Evolutionary conservation across 2,329 filamentous ascomycete species (phyloP).

Genomic region (Chaetomiaceae sp.): DNA sequence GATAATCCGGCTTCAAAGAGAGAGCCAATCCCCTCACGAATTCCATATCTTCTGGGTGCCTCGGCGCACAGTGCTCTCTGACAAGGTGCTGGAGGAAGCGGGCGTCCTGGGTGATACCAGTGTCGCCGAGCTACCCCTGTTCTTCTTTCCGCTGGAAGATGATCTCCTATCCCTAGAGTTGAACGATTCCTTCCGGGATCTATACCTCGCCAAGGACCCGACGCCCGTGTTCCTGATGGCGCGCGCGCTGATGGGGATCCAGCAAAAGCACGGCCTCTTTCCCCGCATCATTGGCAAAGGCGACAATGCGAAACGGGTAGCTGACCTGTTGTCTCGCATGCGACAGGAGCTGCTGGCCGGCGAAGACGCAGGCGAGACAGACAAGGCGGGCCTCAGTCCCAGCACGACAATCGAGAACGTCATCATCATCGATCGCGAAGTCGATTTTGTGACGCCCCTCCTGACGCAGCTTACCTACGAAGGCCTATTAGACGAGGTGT

Average conservation of each 20-base stretch:
- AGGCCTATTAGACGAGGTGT: conserved; percentile 89
- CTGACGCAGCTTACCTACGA: conserved; percentile 97
- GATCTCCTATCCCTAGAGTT: conserved; percentile 90
- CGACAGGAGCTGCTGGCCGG: conserved; percentile 80
- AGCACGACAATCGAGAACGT: conserved; percentile 85
- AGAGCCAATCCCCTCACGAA: conserved; percentile 87
- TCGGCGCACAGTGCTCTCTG: conserved; percentile 82
- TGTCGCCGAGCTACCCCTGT: conserved; percentile 78
- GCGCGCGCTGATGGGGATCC: conserved; percentile 88
- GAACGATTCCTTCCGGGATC: conserved; percentile 77
- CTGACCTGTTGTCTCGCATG: conserved; percentile 85
- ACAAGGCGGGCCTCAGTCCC: conserved; percentile 67
- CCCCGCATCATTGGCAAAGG: conserved; percentile 93
- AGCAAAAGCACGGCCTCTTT: conserved; percentile 87
- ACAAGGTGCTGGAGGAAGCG: conserved; percentile 85
- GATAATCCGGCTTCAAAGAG: conserved; percentile 82
- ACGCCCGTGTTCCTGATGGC: conserved; percentile 86
- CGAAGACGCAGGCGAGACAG: conserved; percentile 62
- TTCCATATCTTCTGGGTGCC: conserved; percentile 97
- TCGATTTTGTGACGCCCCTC: conserved; percentile 86
- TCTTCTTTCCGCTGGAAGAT: conserved; percentile 86
- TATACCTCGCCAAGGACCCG: conserved; percentile 87
- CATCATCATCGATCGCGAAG: conserved; percentile 91
- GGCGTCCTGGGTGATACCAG: conserved; percentile 90
- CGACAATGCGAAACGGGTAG: conserved; percentile 83